These are phyloP conservation scores for Barnettozyma vustinii DNA, from an alignment of 805 yeast genomes.

Conservation along the genomic window DNA sequence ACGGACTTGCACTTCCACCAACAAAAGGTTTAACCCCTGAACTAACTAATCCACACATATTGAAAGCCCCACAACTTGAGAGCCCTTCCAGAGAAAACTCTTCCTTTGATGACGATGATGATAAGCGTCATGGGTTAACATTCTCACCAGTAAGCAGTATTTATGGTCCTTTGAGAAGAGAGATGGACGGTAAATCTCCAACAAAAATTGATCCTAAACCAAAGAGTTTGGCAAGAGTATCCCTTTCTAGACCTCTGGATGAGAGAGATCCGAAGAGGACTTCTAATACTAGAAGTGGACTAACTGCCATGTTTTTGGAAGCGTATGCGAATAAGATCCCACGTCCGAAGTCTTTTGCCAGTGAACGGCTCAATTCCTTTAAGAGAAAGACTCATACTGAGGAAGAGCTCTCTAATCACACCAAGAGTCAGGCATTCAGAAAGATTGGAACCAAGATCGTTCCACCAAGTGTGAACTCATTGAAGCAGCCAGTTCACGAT, in stretches of 20 bases:
- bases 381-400: conserved; percentile 20
- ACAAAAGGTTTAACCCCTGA: conserved; percentile 1
- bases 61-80: conserved; percentile 4
- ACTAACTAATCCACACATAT: neutral
- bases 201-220: conserved; percentile 6
- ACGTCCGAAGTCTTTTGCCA: conserved; percentile 19
- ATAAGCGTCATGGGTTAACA: conserved; percentile 14
- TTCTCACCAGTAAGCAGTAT: conserved; percentile 26
- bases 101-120: conserved; percentile 9
- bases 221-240: conserved; percentile 19
- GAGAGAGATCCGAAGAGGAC: conserved; percentile 15
- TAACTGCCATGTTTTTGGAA: conserved; percentile 19
- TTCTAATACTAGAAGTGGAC: conserved; percentile 17
- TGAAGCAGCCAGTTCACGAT: conserved; percentile 17
- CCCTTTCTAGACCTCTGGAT: conserved; percentile 19
- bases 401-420: conserved; percentile 10
- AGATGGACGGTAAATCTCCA: conserved; percentile 20
- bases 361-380: conserved; percentile 5
- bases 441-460: conserved; percentile 23
- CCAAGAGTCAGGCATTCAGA: conserved; percentile 16
- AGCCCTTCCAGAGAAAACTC: conserved; percentile 2
- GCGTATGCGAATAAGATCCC: conserved; percentile 9
- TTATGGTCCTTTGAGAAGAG: conserved; percentile 22
- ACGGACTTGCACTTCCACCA: neutral
- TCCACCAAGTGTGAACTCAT: conserved; percentile 14